phyloP scores from a whole-genome alignment of 495 filamentous ascomycete genomes.

The Cercophora scortea region DNA sequence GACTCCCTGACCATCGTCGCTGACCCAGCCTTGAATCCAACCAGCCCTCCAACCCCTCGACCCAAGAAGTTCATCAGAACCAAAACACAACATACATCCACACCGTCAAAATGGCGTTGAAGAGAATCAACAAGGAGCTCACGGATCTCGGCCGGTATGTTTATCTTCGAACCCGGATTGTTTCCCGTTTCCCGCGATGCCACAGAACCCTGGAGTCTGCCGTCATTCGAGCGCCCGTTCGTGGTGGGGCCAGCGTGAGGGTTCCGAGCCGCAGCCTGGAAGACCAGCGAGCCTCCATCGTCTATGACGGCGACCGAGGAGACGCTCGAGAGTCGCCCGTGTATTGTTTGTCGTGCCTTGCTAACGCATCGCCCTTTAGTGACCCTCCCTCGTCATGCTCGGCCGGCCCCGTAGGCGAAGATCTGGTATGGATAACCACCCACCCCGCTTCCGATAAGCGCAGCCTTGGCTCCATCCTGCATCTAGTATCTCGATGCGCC shows the following conservation, averaged over 20 bases:
- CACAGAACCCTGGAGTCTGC: constrained; percentile 1
- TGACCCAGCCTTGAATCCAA: constrained; percentile 21
- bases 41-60: constrained; percentile 9
- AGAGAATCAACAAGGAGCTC: constrained; percentile 99
- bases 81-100: constrained; percentile 26
- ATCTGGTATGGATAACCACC: constrained; percentile 66
- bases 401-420: constrained; percentile 91
- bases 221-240: constrained; percentile 14
- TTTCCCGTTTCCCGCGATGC: constrained; percentile 4
- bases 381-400: constrained; percentile 98
- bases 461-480: constrained; percentile 4
- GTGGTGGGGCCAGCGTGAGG: constrained; percentile 18
- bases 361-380: constrained; percentile 49
- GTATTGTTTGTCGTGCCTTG: constrained; percentile 3
- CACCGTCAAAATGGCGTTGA: constrained; percentile 75
- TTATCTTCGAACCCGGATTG: constrained; percentile 2
- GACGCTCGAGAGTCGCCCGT: neutral
- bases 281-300: neutral
- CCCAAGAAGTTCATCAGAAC: constrained; percentile 8
- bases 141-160: constrained; percentile 96
- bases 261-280: neutral
- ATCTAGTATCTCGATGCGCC: neutral
- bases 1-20: constrained; percentile 5
- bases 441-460: constrained; percentile 11
- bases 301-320: no score